Evolutionary conservation across 2,329 filamentous ascomycete genomes (phyloP).

Genomic region (Aspergillus sp.): DNA sequence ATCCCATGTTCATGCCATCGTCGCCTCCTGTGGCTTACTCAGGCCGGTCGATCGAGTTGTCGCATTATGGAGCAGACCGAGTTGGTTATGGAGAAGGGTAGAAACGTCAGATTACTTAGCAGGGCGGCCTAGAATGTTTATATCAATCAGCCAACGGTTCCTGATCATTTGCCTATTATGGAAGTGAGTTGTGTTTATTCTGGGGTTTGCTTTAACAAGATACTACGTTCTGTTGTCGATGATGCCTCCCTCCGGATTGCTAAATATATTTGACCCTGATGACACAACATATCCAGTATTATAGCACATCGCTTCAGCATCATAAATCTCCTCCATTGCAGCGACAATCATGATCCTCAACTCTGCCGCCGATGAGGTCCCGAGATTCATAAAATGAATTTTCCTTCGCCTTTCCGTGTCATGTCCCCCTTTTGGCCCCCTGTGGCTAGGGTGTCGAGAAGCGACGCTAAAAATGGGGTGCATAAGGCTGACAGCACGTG

Average conservation of each 20-base stretch:
- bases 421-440: not conserved
- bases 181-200: too few relatives aligned
- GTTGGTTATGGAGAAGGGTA: not conserved
- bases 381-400: too few relatives aligned
- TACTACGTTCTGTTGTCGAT: too few relatives aligned
- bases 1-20: not conserved
- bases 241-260: too few relatives aligned
- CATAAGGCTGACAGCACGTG: constrained; percentile 14
- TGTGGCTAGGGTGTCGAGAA: not conserved
- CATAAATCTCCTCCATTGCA: too few relatives aligned
- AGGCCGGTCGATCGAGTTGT: not conserved
- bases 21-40: not conserved
- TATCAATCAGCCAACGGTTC: not conserved
- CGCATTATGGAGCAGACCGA: not conserved
- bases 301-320: too few relatives aligned
- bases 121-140: not conserved
- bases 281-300: too few relatives aligned
- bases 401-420: too few relatives aligned
- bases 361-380: too few relatives aligned
- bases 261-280: too few relatives aligned
- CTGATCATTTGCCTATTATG: not conserved
- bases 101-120: not conserved
- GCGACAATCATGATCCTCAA: too few relatives aligned
- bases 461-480: constrained; percentile 8
- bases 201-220: too few relatives aligned